These are phyloP conservation scores for Penicillium janthinellum DNA, from an alignment of 2,329 filamentous ascomycete species.

Conservation along the genomic window DNA sequence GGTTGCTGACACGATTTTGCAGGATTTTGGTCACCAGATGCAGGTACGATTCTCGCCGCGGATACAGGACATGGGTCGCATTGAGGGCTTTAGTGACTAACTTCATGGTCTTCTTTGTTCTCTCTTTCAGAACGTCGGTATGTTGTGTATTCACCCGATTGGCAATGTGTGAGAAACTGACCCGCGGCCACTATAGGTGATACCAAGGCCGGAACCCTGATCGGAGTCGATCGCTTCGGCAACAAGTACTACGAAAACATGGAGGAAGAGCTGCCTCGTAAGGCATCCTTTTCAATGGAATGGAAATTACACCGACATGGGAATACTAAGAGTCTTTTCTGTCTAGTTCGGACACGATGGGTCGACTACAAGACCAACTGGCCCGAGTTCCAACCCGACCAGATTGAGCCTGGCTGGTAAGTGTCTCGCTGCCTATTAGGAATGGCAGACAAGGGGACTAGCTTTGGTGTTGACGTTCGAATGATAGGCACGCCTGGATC, in stretches of 20 bases:
- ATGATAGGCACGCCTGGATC: conserved; percentile 84
- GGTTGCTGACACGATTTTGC: conserved; percentile 44
- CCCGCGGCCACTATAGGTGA: conserved; percentile 65
- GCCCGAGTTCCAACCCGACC: conserved; percentile 59
- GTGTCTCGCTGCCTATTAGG: conserved; percentile 6
- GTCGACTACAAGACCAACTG: conserved; percentile 77
- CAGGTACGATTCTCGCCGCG: conserved; percentile 62
- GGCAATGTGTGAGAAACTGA: conserved; percentile 23
- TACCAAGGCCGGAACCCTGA: conserved; percentile 87
- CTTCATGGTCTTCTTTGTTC: conserved; percentile 10
- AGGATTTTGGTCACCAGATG: conserved; percentile 93
- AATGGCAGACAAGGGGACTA: not conserved
- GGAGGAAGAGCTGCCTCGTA: conserved; percentile 85
- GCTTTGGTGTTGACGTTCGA: conserved; percentile 7
- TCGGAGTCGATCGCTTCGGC: conserved; percentile 85
- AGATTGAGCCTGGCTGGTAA: conserved; percentile 89
- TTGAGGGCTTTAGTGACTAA: conserved; percentile 26
- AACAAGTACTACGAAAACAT: conserved; percentile 98
- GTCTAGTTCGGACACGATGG: conserved; percentile 87
- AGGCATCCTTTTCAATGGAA: conserved; percentile 33
- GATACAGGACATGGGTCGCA: conserved; percentile 11
- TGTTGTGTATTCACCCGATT: conserved; percentile 12
- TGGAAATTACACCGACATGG: too few species aligned
- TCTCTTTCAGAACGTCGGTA: conserved; percentile 47
- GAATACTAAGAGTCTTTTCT: conserved; percentile 10